These are phyloP conservation scores for Fagopyrum homotropicum DNA, from an alignment of 148 eudicot species.

Conservation along the genomic window DNA sequence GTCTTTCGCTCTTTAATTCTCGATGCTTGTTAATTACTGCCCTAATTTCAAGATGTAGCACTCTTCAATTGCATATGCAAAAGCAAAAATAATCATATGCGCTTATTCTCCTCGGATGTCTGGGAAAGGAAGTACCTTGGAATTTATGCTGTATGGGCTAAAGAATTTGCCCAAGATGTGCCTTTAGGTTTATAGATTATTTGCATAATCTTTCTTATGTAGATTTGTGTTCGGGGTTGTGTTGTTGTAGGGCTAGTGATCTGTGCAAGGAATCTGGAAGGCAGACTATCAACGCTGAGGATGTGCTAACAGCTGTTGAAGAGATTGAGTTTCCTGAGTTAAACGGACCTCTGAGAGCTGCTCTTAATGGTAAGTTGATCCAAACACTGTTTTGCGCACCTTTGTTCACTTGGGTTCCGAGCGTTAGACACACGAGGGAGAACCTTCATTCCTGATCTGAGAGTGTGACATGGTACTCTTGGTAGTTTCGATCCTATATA, in stretches of 20 bases:
- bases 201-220: not conserved
- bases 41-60: not conserved
- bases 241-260: slow-evolving; percentile 64
- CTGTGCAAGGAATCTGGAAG: slow-evolving; percentile 77
- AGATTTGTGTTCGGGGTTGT: not conserved
- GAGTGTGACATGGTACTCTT: not conserved
- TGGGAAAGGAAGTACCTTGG: not conserved
- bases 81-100: not conserved
- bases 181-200: not conserved
- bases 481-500: not conserved
- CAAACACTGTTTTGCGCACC: not conserved
- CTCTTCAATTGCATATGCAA: not conserved
- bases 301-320: slow-evolving; percentile 78
- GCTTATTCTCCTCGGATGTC: not conserved
- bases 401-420: not conserved
- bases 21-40: not conserved
- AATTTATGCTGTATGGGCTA: not conserved
- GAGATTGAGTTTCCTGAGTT: slow-evolving; percentile 85
- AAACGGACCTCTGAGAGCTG: slow-evolving; percentile 53
- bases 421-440: not conserved
- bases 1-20: not conserved
- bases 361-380: slow-evolving; percentile 55
- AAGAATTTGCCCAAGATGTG: not conserved
- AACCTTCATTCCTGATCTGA: not conserved
- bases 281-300: slow-evolving; percentile 81